These are phyloP conservation scores for Mycocentrospora acerina DNA, from an alignment of 2,329 filamentous ascomycete species.

Conservation along the genomic window DNA sequence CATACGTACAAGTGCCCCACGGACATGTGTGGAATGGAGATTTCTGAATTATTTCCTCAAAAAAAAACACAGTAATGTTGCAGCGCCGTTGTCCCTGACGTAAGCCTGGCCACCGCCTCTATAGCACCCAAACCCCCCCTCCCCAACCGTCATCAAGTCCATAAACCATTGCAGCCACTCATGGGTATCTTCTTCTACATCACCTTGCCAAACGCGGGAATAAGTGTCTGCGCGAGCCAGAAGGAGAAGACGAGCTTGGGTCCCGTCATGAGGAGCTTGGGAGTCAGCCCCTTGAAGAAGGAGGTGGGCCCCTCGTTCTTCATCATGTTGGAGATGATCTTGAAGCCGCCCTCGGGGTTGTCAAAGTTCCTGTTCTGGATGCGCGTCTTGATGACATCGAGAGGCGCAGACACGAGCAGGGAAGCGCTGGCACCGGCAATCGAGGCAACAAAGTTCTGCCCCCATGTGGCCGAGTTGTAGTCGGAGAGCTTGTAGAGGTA, in stretches of 20 bases:
- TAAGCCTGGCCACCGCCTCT: conserved; percentile 14
- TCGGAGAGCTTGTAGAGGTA: conserved; percentile 87
- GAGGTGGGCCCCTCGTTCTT: conserved; percentile 80
- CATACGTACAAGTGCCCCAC: no score
- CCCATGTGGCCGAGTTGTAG: conserved; percentile 94
- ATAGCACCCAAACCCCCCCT: conserved; percentile 19
- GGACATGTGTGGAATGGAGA: conserved; percentile 37
- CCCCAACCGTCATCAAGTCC: conserved; percentile 31
- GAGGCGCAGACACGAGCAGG: conserved; percentile 95
- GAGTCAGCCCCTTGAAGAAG: conserved; percentile 97
- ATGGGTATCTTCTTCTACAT: conserved; percentile 55
- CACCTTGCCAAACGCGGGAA: conserved; percentile 81
- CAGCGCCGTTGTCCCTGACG: conserved; percentile 19
- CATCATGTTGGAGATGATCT: conserved; percentile 89
- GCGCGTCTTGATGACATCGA: conserved; percentile 97
- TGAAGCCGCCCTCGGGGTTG: conserved; percentile 91
- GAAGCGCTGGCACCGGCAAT: conserved; percentile 93
- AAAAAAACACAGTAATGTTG: conserved; percentile 7
- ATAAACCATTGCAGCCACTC: conserved; percentile 18
- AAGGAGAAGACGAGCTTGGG: conserved; percentile 99
- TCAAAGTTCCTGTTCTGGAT: conserved; percentile 99
- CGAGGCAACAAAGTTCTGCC: conserved; percentile 96
- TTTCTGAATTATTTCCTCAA: conserved; percentile 19
- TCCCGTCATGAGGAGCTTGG: conserved; percentile 98
- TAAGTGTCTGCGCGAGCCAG: conserved; percentile 98